A percentile compares a stretch with the other conserved stretches of the same genome.
These are phyloP conservation scores for Psilocybe azurescens DNA, from an alignment of 768 basidiomycete species.

Conservation along the genomic window DNA sequence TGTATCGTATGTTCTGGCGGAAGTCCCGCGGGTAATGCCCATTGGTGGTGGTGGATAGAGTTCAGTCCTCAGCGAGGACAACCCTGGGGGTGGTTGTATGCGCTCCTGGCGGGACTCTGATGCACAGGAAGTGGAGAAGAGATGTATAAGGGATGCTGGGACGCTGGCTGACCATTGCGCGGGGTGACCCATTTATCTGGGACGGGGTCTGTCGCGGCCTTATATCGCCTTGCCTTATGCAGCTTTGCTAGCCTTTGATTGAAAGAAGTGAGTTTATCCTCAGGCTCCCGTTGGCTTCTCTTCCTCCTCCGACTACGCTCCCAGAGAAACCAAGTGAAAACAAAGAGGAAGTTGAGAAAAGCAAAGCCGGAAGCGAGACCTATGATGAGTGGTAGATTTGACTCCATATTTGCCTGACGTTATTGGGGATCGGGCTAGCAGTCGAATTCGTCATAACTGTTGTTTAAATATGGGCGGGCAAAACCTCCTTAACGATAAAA, in stretches of 20 bases:
- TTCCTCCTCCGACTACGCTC: constrained; percentile 6
- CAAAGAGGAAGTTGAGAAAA: constrained; percentile 11
- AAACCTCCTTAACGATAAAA: neutral
- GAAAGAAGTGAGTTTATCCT: constrained; percentile 6
- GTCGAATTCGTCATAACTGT: neutral
- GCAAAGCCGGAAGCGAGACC: constrained; percentile 13
- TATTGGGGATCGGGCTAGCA: neutral
- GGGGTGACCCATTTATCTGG: neutral
- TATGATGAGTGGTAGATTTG: constrained; percentile 11
- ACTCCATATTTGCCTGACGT: constrained; percentile 5
- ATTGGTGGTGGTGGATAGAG: neutral
- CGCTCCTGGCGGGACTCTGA: neutral
- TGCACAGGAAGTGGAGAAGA: neutral
- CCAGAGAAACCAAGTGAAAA: constrained; percentile 14
- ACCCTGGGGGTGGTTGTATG: neutral
- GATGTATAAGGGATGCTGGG: neutral
- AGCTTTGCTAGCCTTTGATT: neutral
- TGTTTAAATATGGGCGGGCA: constrained; percentile 1
- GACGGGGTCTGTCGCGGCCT: neutral
- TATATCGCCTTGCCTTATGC: neutral
- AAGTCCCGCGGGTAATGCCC: neutral
- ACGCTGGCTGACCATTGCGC: neutral
- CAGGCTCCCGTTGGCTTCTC: neutral
- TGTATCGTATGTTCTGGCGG: constrained; percentile 29
- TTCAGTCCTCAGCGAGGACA: neutral